phyloP scores from a whole-genome alignment of 106 monocot genomes.

The Dendrobium catenatum region DNA sequence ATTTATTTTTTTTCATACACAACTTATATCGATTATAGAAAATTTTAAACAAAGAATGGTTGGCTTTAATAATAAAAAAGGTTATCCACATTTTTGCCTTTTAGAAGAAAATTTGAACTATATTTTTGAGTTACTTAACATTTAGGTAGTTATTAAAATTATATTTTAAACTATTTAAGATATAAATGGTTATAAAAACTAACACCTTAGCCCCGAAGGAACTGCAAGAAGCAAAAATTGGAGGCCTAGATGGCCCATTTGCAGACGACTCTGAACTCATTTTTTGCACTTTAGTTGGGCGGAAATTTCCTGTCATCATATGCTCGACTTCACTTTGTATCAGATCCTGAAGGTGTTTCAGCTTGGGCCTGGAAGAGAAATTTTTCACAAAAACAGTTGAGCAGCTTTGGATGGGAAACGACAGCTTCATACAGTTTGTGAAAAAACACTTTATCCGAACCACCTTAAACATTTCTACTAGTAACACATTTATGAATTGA shows the following conservation, averaged over 20 bases:
- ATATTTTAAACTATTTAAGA: not conserved
- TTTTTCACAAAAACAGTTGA: not conserved
- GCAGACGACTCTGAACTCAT: conserved; percentile 15
- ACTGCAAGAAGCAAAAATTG: conserved; percentile 85
- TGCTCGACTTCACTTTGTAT: conserved; percentile 61
- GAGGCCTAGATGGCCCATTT: conserved; percentile 18
- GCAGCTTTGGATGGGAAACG: not conserved
- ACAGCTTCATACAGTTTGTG: not conserved
- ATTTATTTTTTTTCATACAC: too few relatives aligned
- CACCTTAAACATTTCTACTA: not conserved
- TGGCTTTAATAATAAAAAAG: too few relatives aligned
- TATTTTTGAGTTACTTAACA: too few relatives aligned
- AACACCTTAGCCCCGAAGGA: conserved; percentile 52
- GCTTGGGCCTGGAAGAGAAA: conserved; percentile 52
- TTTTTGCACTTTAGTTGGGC: conserved; percentile 11
- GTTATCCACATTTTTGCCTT: too few relatives aligned
- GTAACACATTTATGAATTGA: not conserved
- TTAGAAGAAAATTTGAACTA: too few relatives aligned
- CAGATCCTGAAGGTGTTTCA: conserved; percentile 47
- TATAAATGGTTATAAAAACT: conserved; percentile 19
- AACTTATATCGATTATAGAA: too few relatives aligned
- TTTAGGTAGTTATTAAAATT: too few relatives aligned
- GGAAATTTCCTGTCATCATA: conserved; percentile 55
- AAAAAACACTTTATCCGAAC: not conserved
- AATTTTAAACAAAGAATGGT: too few relatives aligned